A percentile compares a stretch with the other conserved stretches of the same genome.
These are phyloP conservation scores for Candida ipomoeae DNA, from an alignment of 805 yeast genomes.

Conservation along the genomic window DNA sequence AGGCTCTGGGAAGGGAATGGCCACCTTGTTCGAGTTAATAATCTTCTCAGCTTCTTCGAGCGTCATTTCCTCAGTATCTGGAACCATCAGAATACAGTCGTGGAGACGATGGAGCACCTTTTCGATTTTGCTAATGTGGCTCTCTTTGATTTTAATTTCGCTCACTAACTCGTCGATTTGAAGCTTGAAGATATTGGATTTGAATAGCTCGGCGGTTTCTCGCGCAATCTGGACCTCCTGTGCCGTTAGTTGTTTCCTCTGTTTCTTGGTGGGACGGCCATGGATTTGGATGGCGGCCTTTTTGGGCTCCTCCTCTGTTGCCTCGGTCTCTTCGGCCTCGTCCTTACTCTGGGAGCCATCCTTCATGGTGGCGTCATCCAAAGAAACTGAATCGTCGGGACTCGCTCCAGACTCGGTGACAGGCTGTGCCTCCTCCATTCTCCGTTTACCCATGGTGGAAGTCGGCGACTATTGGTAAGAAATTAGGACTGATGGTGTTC, in stretches of 20 bases:
- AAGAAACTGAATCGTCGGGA: background rate
- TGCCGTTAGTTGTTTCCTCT: conserved; percentile 46
- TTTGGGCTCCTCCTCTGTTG: background rate
- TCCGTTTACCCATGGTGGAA: conserved; percentile 3
- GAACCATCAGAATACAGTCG: conserved; percentile 61
- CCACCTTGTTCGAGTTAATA: conserved; percentile 49
- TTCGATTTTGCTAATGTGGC: conserved; percentile 62
- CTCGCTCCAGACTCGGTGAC: background rate
- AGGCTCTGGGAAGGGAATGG: conserved; percentile 88
- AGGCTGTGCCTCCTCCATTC: conserved; percentile 2
- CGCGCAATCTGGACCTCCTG: conserved; percentile 89
- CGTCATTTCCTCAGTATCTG: conserved; percentile 45
- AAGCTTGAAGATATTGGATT: conserved; percentile 89
- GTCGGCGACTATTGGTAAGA: background rate
- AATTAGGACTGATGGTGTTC: background rate
- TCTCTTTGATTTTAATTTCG: conserved; percentile 73
- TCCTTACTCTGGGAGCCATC: conserved; percentile 6
- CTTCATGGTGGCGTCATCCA: background rate
- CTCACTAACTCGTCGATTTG: conserved; percentile 88
- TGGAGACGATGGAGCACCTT: conserved; percentile 71
- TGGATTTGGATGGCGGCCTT: conserved; percentile 4
- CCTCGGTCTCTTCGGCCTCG: conserved; percentile 9
- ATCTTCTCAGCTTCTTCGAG: conserved; percentile 57
- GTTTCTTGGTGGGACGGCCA: conserved; percentile 31
- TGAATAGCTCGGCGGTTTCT: conserved; percentile 91